Conservation (phyloP, 2,329 filamentous ascomycete species). For the Diaporthe aspalathi region DNA sequence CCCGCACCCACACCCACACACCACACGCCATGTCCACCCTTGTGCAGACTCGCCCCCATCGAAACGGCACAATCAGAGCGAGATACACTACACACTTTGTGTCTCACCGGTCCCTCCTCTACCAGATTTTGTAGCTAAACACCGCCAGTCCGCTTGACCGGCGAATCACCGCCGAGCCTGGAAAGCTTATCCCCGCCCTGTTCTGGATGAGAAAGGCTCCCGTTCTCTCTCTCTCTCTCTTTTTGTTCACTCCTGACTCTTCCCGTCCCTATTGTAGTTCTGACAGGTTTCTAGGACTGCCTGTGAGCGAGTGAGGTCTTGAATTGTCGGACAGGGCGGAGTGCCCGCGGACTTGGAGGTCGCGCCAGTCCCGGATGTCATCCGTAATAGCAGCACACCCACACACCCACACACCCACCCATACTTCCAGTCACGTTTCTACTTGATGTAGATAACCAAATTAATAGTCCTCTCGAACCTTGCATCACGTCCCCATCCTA, state of each 20-base stretch:
- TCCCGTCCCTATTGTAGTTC: too few relatives aligned
- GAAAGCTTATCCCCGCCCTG: conserved; percentile 27
- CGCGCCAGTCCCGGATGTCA: conserved; percentile 5
- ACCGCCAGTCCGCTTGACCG: conserved; percentile 24
- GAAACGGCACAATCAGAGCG: conserved; percentile 25
- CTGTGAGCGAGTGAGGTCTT: neutral
- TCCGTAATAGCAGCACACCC: too few relatives aligned
- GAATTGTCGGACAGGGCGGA: neutral
- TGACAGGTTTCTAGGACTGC: too few relatives aligned
- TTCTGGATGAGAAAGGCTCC: neutral
- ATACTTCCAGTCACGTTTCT: neutral
- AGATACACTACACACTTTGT: conserved; percentile 25
- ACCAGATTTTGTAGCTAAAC: conserved; percentile 2
- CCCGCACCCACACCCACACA: too few relatives aligned
- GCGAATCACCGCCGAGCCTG: conserved; percentile 12
- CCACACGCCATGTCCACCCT: too few relatives aligned
- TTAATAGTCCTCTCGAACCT: neutral
- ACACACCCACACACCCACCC: neutral
- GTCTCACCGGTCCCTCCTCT: conserved; percentile 28
- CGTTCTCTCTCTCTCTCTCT: neutral
- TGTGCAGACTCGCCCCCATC: conserved; percentile 11
- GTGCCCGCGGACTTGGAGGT: neutral
- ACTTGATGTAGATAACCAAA: neutral
- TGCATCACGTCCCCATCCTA: neutral
- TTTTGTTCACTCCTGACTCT: neutral